These are phyloP conservation scores for Arthrobotrys sphaeroides DNA, from an alignment of 2,329 filamentous ascomycete species.

Conservation along the genomic window DNA sequence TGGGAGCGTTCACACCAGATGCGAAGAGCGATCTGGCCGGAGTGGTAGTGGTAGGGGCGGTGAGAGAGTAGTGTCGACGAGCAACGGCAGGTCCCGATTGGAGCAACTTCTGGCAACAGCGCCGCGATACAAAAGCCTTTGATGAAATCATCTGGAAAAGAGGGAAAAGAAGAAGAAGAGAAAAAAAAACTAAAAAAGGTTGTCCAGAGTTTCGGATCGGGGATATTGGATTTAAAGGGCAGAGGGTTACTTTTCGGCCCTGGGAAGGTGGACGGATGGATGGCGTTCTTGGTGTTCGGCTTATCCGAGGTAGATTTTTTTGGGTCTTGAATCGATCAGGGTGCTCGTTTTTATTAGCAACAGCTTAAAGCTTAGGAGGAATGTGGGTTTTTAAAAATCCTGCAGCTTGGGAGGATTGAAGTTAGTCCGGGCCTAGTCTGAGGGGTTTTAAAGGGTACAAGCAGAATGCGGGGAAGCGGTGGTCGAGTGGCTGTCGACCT, in stretches of 20 bases:
- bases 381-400: conserved; percentile 7
- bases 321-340: too few species aligned
- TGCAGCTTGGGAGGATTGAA: conserved; percentile 21
- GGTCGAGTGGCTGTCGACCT: background rate
- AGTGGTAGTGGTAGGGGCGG: background rate
- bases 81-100: conserved; percentile 28
- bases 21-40: conserved; percentile 38
- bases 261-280: conserved; percentile 38
- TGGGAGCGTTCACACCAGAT: background rate
- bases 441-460: background rate
- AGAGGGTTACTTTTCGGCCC: background rate
- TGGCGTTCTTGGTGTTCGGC: conserved; percentile 2
- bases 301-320: conserved; percentile 52
- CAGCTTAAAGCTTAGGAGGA: background rate
- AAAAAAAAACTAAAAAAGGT: background rate
- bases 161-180: background rate
- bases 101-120: conserved; percentile 42
- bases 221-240: conserved; percentile 12
- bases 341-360: too few species aligned
- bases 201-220: conserved; percentile 1
- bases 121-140: conserved; percentile 42
- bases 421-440: background rate
- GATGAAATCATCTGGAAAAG: conserved; percentile 34
- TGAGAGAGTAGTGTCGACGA: background rate
- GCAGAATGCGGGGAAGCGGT: conserved; percentile 31